Percentiles rank a stretch among this genome's conserved stretches.
These are phyloP conservation scores for Wallacemonas sp. DNA, from an alignment of 208 protist species.

Conservation along the genomic window DNA sequence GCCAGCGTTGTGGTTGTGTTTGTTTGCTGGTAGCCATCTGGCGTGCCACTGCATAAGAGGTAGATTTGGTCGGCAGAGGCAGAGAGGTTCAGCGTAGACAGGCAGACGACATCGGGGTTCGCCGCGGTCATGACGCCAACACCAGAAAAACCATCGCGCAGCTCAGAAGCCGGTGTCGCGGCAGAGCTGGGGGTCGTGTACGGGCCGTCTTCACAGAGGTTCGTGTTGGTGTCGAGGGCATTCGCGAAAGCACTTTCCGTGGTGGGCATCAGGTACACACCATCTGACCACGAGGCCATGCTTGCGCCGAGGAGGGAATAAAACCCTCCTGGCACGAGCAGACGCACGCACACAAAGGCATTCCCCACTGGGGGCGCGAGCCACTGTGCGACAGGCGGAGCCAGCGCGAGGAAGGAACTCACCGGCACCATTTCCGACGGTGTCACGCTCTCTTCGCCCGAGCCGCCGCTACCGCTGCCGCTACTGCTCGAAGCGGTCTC, in stretches of 20 bases:
- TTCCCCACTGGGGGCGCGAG: slow-evolving; percentile 8
- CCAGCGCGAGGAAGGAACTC: slow-evolving; percentile 12
- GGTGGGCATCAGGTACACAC: slow-evolving; percentile 21
- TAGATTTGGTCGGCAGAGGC: slow-evolving; percentile 11
- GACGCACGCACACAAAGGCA: slow-evolving; percentile 14
- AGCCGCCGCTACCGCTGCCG: not conserved
- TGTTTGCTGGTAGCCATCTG: slow-evolving; percentile 15
- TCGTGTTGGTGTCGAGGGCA: not conserved
- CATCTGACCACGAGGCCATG: not conserved
- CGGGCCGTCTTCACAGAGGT: slow-evolving; percentile 12
- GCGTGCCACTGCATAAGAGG: slow-evolving; percentile 25
- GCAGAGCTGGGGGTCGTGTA: not conserved
- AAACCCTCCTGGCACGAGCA: slow-evolving; percentile 18
- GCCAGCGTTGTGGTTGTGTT: not conserved
- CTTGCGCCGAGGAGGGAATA: slow-evolving; percentile 21
- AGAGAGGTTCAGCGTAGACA: slow-evolving; percentile 5
- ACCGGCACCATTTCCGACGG: not conserved
- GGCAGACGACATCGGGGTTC: slow-evolving; percentile 14
- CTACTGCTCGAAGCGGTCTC: no score
- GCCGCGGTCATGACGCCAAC: slow-evolving; percentile 4
- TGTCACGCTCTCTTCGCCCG: not conserved
- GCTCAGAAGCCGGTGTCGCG: no score
- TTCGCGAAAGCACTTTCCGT: slow-evolving; percentile 1
- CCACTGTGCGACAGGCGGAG: slow-evolving; percentile 12
- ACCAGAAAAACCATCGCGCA: not conserved